These are phyloP conservation scores for Hypholoma sublateritium DNA, from an alignment of 768 basidiomycete species.

Conservation along the genomic window DNA sequence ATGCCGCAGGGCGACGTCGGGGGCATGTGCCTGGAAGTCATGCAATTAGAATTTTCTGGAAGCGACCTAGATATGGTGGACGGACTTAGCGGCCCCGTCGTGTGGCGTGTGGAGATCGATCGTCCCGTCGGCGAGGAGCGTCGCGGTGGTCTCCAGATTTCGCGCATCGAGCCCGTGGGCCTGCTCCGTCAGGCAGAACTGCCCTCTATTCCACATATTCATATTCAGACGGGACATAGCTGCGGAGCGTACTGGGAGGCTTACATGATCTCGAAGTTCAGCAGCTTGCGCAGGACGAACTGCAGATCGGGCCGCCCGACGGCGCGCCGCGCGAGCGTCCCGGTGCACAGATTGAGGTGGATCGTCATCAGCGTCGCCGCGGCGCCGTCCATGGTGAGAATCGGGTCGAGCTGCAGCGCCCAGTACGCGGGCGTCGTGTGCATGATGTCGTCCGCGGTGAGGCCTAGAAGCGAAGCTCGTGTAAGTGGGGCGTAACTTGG, in stretches of 20 bases:
- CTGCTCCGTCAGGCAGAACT: conserved; percentile 43
- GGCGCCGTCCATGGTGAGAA: conserved; percentile 14
- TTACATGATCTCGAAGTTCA: conserved; percentile 16
- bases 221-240: not conserved
- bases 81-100: conserved; percentile 37
- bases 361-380: conserved; percentile 14
- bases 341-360: conserved; percentile 18
- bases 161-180: conserved; percentile 44
- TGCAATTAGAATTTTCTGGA: conserved; percentile 20
- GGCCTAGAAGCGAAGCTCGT: not conserved
- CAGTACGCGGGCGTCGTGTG: conserved; percentile 11
- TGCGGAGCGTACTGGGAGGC: not conserved
- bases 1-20: conserved; percentile 37
- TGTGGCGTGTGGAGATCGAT: conserved; percentile 37
- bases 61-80: conserved; percentile 21
- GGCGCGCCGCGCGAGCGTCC: conserved; percentile 14
- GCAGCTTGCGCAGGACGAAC: conserved; percentile 9
- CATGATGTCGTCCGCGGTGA: conserved; percentile 3
- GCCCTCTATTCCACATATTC: conserved; percentile 34
- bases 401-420: conserved; percentile 18
- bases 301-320: conserved; percentile 8
- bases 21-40: conserved; percentile 39
- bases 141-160: conserved; percentile 43
- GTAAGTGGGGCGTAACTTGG: too few relatives aligned
- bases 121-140: conserved; percentile 31